Base-by-base conservation (phyloP, 495 filamentous ascomycete genomes). In the Xylaria sp. region DNA sequence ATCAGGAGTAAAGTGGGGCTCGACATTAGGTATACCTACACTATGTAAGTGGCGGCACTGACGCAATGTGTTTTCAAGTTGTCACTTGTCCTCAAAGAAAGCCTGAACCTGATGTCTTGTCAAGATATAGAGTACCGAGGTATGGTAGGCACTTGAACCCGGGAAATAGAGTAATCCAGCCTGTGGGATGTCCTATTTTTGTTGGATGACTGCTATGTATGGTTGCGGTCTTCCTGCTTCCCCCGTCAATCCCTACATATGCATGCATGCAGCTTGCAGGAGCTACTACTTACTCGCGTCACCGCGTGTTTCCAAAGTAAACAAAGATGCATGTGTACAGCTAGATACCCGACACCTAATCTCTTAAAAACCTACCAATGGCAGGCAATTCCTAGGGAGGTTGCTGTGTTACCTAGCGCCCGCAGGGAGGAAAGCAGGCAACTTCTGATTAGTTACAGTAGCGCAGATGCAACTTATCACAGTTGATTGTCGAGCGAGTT, bases 231-330 rank as follows among this genome's bases (percentile, higher is more conserved):
- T 37, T 59, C 33, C 57, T 59, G 33, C 33, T 37, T 59, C 33
- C 37, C 33, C 31, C 3, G 57, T 37, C 44, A 35, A 29, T 15
- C 31, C 37, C 40, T 52, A 65, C 24, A 29, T 55, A 5, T 67
- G 48, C 48, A 5, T 67, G 48, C 48, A 67, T 67, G 64, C 48
- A 67, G 64, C 64, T 53, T 67, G 64, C 64, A 67, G 43, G 64
- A 67, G 48, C n/a, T 55, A 21, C 17, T 37, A 21, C n/a, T 55
- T 40, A 9, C 64, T 67, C 48, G 64, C 64, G 64, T 55, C 64
- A 40, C 19, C 48, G 64, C 48, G 64, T 53, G 8, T 66, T 29
- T 40, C 3, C 7, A 67, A 67, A 41, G 64, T 67, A 67, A 67
- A 67, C 48, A 67, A 67, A 67, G 29, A 26, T 11, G 7, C 9